These are phyloP conservation scores for Trametes meyenii DNA, from an alignment of 768 basidiomycete genomes.

Conservation along the genomic window DNA sequence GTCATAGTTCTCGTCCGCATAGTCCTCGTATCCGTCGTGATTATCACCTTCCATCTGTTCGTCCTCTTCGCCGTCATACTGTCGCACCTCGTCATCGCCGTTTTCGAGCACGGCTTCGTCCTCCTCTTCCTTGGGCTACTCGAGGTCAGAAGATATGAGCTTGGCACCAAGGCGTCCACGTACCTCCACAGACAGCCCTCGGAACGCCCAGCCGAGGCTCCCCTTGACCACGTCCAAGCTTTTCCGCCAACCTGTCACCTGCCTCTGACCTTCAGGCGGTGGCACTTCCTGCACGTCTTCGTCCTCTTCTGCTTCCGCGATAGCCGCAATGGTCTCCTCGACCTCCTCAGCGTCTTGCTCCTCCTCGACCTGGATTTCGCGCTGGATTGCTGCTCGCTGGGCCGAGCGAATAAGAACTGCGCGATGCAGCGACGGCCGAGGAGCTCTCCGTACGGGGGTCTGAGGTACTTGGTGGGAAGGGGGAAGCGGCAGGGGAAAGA, in stretches of 20 bases:
- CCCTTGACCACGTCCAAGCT: constrained; percentile 38
- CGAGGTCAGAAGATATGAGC: background rate
- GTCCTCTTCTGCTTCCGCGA: constrained; percentile 32
- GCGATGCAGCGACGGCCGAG: constrained; percentile 59
- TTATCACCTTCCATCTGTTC: constrained; percentile 23
- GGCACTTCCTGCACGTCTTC: constrained; percentile 36
- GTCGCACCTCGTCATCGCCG: background rate
- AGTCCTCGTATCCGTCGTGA: constrained; percentile 25
- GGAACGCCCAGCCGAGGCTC: constrained; percentile 34
- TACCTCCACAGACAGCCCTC: constrained; percentile 32
- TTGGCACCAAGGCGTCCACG: background rate
- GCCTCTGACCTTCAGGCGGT: constrained; percentile 24
- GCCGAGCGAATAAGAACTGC: constrained; percentile 73
- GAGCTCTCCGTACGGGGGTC: constrained; percentile 31
- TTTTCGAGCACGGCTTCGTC: background rate
- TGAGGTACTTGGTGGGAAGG: constrained; percentile 18
- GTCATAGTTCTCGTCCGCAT: constrained; percentile 11
- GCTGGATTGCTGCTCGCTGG: constrained; percentile 57
- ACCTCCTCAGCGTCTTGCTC: constrained; percentile 56
- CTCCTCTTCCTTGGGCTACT: constrained; percentile 25
- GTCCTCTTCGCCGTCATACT: constrained; percentile 29
- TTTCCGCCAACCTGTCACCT: constrained; percentile 36
- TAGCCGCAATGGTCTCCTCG: constrained; percentile 38
- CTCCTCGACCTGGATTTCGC: constrained; percentile 54
- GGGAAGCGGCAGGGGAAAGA: constrained; percentile 19